These are phyloP conservation scores for Boletellus deceptivus DNA, from an alignment of 1,284 basidiomycete genomes.

Conservation along the genomic window DNA sequence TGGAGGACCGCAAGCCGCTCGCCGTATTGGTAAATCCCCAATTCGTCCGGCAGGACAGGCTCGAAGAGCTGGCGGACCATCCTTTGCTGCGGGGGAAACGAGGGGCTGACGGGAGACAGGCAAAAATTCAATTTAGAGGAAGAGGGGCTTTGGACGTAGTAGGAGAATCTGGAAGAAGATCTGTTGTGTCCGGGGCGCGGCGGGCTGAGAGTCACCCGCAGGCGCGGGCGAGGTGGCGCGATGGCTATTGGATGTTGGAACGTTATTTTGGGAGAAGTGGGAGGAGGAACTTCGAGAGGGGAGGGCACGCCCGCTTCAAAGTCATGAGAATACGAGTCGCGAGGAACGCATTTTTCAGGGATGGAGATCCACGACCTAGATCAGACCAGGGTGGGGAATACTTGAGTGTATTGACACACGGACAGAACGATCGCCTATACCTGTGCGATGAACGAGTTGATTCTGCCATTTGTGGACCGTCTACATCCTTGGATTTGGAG, in stretches of 20 bases:
- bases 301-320: neutral
- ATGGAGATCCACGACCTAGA: slow-evolving; percentile 44
- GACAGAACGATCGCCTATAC: slow-evolving; percentile 8
- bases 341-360: slow-evolving; percentile 46
- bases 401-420: slow-evolving; percentile 3
- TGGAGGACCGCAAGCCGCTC: slow-evolving; percentile 60
- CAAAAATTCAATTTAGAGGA: neutral
- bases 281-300: too few species aligned
- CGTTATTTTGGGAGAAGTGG: slow-evolving; percentile 34
- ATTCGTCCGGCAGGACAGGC: slow-evolving; percentile 70
- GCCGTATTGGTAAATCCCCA: slow-evolving; percentile 48
- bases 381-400: too few species aligned
- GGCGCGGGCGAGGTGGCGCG: slow-evolving; percentile 15
- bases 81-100: slow-evolving; percentile 40
- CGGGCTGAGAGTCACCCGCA: slow-evolving; percentile 12
- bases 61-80: slow-evolving; percentile 62
- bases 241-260: neutral
- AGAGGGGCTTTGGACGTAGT: slow-evolving; percentile 14
- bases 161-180: slow-evolving; percentile 25
- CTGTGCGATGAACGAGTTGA: slow-evolving; percentile 1
- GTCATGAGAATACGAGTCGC: slow-evolving; percentile 32
- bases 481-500: slow-evolving; percentile 46
- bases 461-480: slow-evolving; percentile 26
- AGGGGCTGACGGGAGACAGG: slow-evolving; percentile 32
- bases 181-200: slow-evolving; percentile 14